These are phyloP conservation scores for Chlorella sp. DNA, from an alignment of 139 green algal species.

Conservation along the genomic window DNA sequence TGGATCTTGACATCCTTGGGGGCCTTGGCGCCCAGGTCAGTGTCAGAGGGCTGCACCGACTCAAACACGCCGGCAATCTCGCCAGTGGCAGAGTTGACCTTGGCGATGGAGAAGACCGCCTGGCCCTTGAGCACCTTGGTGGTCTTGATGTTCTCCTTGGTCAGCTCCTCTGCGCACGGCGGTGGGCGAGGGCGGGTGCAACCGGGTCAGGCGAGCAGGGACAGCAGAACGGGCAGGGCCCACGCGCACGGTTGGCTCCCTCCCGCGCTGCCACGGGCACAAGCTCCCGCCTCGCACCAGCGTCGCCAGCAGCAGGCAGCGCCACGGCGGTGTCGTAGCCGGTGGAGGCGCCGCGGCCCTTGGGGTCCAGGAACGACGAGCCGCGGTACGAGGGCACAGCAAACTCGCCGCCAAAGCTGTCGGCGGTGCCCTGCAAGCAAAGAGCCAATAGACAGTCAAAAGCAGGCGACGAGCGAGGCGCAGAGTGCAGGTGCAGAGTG, in stretches of 20 bases:
- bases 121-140: constrained; percentile 80
- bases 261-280: neutral
- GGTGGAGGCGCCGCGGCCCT: constrained; percentile 95
- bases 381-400: constrained; percentile 98
- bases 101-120: constrained; percentile 94
- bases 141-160: constrained; percentile 97
- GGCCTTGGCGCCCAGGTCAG: constrained; percentile 96
- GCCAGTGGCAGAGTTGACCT: constrained; percentile 86
- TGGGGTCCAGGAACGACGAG: constrained; percentile 99
- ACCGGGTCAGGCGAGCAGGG: neutral
- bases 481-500: too few relatives aligned
- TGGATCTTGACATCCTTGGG: constrained; percentile 99
- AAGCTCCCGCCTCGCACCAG: neutral
- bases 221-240: neutral
- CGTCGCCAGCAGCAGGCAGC: constrained; percentile 75
- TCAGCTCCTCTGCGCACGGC: constrained; percentile 74
- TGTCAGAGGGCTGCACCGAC: constrained; percentile 98
- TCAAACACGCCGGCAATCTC: constrained; percentile 99
- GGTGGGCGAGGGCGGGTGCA: neutral
- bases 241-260: neutral
- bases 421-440: constrained; percentile 34
- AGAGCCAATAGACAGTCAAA: neutral
- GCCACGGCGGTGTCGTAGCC: constrained; percentile 97
- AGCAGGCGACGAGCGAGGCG: too few relatives aligned
- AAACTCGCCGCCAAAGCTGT: constrained; percentile 96